Conservation (phyloP, 2,329 filamentous ascomycete genomes). For the Cladosporium phlei region DNA sequence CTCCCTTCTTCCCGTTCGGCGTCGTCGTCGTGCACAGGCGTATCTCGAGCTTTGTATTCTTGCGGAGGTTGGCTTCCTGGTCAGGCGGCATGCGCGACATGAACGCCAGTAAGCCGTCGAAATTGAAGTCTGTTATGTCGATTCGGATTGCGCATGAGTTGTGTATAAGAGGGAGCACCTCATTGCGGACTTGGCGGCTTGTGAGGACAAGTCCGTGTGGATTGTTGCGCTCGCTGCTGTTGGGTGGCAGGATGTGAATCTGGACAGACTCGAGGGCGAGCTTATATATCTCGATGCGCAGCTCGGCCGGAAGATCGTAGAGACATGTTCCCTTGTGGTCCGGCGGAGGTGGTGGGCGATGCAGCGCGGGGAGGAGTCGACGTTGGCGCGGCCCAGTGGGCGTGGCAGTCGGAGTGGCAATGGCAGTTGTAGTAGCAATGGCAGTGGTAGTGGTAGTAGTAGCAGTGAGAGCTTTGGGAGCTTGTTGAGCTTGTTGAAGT, state of each 20-base stretch:
- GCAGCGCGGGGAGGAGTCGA: constrained; percentile 4
- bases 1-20: constrained; percentile 11
- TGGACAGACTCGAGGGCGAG: constrained; percentile 25
- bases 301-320: constrained; percentile 30
- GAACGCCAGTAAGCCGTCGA: constrained; percentile 28
- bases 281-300: constrained; percentile 31
- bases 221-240: constrained; percentile 11
- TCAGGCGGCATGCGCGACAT: constrained; percentile 26
- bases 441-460: too few relatives aligned
- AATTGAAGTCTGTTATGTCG: constrained; percentile 30
- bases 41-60: constrained; percentile 26
- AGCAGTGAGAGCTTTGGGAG: too few relatives aligned
- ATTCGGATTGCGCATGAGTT: constrained; percentile 26
- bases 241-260: constrained; percentile 27
- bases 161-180: constrained; percentile 30
- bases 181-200: constrained; percentile 27
- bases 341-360: neutral
- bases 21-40: constrained; percentile 21
- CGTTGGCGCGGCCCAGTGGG: too few relatives aligned
- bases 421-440: too few relatives aligned
- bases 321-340: constrained; percentile 16
- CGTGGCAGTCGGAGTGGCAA: too few relatives aligned
- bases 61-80: constrained; percentile 25
- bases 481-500: too few relatives aligned
- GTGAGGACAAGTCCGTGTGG: constrained; percentile 27